Conservation (phyloP, 352 stramenopile genomes). For the Phytophthora sp. region DNA sequence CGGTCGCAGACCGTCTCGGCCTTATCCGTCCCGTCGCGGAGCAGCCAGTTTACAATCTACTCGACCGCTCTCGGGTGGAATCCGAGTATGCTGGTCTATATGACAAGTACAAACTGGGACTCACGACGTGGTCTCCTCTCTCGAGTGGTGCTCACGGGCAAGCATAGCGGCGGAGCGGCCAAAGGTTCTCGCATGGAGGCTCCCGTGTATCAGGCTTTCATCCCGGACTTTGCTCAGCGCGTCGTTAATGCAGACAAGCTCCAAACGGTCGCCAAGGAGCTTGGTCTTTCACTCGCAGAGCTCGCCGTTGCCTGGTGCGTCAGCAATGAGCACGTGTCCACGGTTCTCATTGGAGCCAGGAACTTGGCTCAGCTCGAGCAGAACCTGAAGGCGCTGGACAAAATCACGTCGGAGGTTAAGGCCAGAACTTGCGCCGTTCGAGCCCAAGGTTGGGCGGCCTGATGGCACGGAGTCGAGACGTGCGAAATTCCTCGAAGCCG, state of each 20-base stretch:
- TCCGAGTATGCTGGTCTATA: conserved; percentile 60
- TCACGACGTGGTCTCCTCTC: conserved; percentile 43
- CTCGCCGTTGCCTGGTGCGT: conserved; percentile 65
- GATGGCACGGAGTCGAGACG: not conserved
- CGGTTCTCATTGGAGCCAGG: conserved; percentile 59
- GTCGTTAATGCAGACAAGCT: conserved; percentile 40
- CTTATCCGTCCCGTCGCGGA: conserved; percentile 45
- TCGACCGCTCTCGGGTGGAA: conserved; percentile 59
- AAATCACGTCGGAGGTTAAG: conserved; percentile 60
- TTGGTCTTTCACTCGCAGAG: conserved; percentile 47
- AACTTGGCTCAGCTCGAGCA: conserved; percentile 52
- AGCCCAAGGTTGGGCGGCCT: not conserved
- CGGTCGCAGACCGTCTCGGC: conserved; percentile 39
- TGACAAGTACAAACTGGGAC: conserved; percentile 56
- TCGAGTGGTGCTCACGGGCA: conserved; percentile 67
- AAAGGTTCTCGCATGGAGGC: conserved; percentile 36
- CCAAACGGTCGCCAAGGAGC: conserved; percentile 42
- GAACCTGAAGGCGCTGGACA: conserved; percentile 58
- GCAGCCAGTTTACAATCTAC: conserved; percentile 65
- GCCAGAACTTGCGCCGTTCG: conserved; percentile 35
- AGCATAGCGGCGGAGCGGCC: conserved; percentile 51
- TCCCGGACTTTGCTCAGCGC: conserved; percentile 15
- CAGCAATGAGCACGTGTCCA: conserved; percentile 58
- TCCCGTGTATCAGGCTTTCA: conserved; percentile 2
- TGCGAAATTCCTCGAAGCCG: not conserved